Evolutionary conservation across 139 green algal species (phyloP).

Genomic region (Chlamydomonas sp.): DNA sequence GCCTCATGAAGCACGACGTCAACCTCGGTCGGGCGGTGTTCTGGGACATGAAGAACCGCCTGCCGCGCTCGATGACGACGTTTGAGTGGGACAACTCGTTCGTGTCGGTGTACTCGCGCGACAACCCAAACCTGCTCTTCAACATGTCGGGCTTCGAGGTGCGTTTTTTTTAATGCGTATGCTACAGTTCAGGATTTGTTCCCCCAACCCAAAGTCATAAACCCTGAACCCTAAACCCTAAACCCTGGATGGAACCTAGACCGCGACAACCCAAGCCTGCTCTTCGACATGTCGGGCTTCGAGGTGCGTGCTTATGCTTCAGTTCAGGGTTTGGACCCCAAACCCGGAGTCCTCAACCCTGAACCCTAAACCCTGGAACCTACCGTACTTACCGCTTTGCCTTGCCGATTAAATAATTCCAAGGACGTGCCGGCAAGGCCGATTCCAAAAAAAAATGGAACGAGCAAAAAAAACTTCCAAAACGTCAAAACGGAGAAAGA

Average conservation of each 20-base stretch:
- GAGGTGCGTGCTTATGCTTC: conserved; percentile 69
- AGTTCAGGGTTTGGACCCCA: background rate
- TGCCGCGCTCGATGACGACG: conserved; percentile 82
- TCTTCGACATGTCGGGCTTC: conserved; percentile 97
- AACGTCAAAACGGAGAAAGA: too few relatives aligned
- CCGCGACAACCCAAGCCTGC: conserved; percentile 98
- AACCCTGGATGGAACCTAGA: too few relatives aligned
- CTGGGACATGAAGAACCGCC: conserved; percentile 92
- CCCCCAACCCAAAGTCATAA: background rate
- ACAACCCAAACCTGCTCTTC: conserved; percentile 99
- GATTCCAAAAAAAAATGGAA: too few relatives aligned
- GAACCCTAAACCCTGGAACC: too few relatives aligned
- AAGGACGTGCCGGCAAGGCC: too few relatives aligned
- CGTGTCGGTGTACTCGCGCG: conserved; percentile 87
- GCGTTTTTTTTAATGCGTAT: too few relatives aligned
- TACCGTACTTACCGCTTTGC: too few relatives aligned
- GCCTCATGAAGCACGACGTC: conserved; percentile 99
- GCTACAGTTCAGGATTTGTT: background rate
- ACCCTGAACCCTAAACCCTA: too few relatives aligned
- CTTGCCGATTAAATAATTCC: too few relatives aligned
- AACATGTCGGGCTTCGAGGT: conserved; percentile 97
- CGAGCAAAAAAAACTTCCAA: too few relatives aligned
- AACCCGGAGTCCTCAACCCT: background rate
- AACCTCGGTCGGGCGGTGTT: conserved; percentile 94
- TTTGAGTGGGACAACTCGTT: conserved; percentile 98